Percentiles rank a stretch among this genome's conserved stretches.
Evolutionary conservation across 805 yeast genomes (phyloP).

Genomic region (Grigorovia jiainica): DNA sequence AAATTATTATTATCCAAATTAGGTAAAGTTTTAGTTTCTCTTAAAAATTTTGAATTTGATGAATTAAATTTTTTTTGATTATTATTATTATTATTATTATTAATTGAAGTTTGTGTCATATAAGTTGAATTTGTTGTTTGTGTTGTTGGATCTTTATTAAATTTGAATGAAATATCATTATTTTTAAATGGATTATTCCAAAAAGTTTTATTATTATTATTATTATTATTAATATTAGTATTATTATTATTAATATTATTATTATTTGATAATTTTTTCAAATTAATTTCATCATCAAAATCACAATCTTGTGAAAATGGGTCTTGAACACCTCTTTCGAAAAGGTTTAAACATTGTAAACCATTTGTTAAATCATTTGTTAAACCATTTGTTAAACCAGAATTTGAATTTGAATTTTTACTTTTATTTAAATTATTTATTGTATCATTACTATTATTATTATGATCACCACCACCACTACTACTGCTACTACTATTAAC

Average conservation of each 20-base stretch:
- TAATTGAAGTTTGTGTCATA: too few relatives aligned
- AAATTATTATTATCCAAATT: not conserved
- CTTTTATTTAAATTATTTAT: too few relatives aligned
- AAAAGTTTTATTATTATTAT: not conserved
- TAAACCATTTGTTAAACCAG: not conserved
- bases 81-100: not conserved
- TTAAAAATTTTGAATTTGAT: not conserved
- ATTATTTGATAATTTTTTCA: not conserved
- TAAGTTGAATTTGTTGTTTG: not conserved
- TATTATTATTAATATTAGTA: not conserved
- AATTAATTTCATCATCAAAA: conserved; percentile 9
- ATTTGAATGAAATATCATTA: not conserved
- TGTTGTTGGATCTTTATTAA: not conserved
- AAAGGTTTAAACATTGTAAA: conserved; percentile 11
- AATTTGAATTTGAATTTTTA: not conserved
- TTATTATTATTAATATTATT: not conserved
- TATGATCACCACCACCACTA: too few relatives aligned
- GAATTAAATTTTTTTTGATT: too few relatives aligned
- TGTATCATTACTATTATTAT: too few relatives aligned
- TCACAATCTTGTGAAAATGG: conserved; percentile 22
- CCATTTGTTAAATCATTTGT: not conserved
- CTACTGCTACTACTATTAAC: too few relatives aligned
- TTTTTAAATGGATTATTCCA: conserved; percentile 6
- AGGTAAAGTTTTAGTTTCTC: conserved; percentile 1
- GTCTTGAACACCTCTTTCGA: conserved; percentile 23